Base-by-base conservation (phyloP, 306 rosid species). In the Trifolium repens region DNA sequence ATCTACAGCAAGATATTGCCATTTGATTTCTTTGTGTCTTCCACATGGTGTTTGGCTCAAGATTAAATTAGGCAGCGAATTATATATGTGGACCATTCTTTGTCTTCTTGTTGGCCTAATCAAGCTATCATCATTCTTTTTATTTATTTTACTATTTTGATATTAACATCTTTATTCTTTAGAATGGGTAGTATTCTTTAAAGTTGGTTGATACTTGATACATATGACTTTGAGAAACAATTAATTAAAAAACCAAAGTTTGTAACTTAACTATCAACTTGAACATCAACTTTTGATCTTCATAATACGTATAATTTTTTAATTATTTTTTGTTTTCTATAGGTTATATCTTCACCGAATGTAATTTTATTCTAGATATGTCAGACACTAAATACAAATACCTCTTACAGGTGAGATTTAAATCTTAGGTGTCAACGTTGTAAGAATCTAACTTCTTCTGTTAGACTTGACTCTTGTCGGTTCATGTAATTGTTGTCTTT, bases 41-140 rank as follows among this genome's bases (percentile, higher is more conserved):
- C 7, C 61, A 54, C 61, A 54, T 54, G 61, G 61, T 54, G 30
- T 54, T 54, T 54, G 61, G 61, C 14, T 19, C 7, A 54, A 19
- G 32, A 54, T 54, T 54, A 54, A 54, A 54, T 54, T 54, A 54
- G 30, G 61, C 61, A 54, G 32, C 14, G 0, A 19, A 2, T 19
- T 54, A 1, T 30, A 30, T 30, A 30, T 19, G 32, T 54, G 61
- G 60, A 54, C 61, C 61, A 54, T 54, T 53, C n/a, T 50, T 50
- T 49, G 55, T 49, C 55, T 1, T 15, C 3, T 49, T 49, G 55
- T 14, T 49, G 9, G 55, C 55, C 55, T 49, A 49, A 49, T 49
- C 54, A 49, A 15, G 54, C 54, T 49, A 49, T 0, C 19, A 49
- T 49, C 52, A 46, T 46, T 46, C n/a, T 46, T 46, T 46, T 46